These are phyloP conservation scores for Fusarium fracticaudum DNA, from an alignment of 2,329 filamentous ascomycete genomes.

Conservation along the genomic window DNA sequence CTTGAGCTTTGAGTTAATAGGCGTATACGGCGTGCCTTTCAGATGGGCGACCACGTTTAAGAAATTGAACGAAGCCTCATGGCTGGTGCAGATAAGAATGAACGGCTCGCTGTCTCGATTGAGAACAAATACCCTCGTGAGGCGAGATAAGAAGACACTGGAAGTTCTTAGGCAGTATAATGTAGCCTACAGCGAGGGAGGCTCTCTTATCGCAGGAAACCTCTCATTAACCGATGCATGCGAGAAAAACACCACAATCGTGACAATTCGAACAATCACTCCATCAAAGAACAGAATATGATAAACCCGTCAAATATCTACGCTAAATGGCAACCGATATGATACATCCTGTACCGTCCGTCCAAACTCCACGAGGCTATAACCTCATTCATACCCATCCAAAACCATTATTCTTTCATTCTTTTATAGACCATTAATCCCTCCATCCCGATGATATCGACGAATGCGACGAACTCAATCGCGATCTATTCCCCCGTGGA, in stretches of 20 bases:
- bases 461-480: neutral
- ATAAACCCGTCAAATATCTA: slow-evolving; percentile 7
- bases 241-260: neutral
- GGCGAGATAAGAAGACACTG: neutral
- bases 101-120: too few relatives aligned
- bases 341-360: neutral
- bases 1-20: neutral
- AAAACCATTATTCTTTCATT: slow-evolving; percentile 8
- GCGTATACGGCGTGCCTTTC: neutral
- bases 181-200: too few relatives aligned
- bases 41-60: neutral
- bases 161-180: neutral
- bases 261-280: neutral
- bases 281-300: too few relatives aligned
- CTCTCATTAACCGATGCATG: neutral
- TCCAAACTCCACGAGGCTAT: slow-evolving; percentile 23
- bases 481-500: neutral
- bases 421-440: neutral
- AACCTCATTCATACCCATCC: slow-evolving; percentile 7
- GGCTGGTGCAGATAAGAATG: neutral
- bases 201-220: neutral
- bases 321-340: slow-evolving; percentile 2
- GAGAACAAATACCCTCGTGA: too few relatives aligned
- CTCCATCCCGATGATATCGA: neutral
- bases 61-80: neutral